These are phyloP conservation scores for Pisolithus tinctorius DNA, from an alignment of 768 basidiomycete species.

Conservation along the genomic window DNA sequence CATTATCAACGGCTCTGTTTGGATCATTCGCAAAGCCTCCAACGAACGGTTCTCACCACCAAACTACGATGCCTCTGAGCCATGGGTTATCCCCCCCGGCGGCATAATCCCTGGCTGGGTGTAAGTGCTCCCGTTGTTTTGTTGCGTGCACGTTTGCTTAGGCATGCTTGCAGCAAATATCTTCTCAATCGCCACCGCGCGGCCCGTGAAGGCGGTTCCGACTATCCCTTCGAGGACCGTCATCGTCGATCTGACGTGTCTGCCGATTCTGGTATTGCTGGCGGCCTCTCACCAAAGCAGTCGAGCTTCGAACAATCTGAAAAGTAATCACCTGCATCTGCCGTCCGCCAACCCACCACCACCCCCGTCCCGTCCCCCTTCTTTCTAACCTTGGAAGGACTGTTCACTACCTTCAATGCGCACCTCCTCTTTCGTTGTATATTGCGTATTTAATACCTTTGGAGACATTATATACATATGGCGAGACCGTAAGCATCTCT, in stretches of 20 bases:
- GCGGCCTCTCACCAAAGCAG: slow-evolving; percentile 16
- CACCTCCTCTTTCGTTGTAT: slow-evolving; percentile 15
- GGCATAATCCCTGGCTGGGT: slow-evolving; percentile 64
- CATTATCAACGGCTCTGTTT: slow-evolving; percentile 65
- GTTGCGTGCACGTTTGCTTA: background rate
- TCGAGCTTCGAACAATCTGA: slow-evolving; percentile 23
- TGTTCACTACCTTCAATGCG: slow-evolving; percentile 11
- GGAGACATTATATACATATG: slow-evolving; percentile 3
- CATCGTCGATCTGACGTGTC: slow-evolving; percentile 27
- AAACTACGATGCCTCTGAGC: slow-evolving; percentile 57
- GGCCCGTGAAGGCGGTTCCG: slow-evolving; percentile 3
- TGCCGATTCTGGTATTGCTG: slow-evolving; percentile 26
- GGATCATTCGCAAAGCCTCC: slow-evolving; percentile 45
- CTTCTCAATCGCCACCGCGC: slow-evolving; percentile 11
- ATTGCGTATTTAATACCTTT: slow-evolving; percentile 20
- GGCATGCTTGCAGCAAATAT: slow-evolving; percentile 17
- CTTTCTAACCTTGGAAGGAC: background rate
- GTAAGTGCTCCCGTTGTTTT: slow-evolving; percentile 31
- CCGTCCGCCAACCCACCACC: too few species aligned
- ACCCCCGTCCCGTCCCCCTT: background rate
- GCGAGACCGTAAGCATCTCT: background rate
- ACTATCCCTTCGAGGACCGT: slow-evolving; percentile 27
- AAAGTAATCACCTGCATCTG: slow-evolving; percentile 10
- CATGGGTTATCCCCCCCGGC: slow-evolving; percentile 68
- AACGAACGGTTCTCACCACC: slow-evolving; percentile 59